Evolutionary conservation across 2,329 filamentous ascomycete species (phyloP), one percentile per base, ranked within the genome.

Genomic region (Lachnellula cervina): DNA sequence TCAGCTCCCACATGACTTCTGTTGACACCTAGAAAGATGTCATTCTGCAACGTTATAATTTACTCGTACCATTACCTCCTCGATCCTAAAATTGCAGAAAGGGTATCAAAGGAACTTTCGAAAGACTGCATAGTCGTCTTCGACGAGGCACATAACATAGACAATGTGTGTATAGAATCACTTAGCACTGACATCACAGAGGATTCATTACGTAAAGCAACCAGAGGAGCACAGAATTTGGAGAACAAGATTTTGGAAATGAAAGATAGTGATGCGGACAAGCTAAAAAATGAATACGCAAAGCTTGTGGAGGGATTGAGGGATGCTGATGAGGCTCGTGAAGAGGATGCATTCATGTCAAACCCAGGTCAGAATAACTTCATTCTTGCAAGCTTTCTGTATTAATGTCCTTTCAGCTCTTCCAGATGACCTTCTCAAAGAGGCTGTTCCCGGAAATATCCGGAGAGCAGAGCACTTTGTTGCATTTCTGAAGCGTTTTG

Each of bases 41-140:
- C 94, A 67, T 97, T 92, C 69, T 99, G 94, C 80, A 97, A 99
- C 70, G 91, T 99, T 69, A 97, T 99, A 68, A 99, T 99, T 64
- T 99, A 99, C 75, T 99, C 94, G 0, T 99, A 99, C 69, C 94
- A 99, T 72, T 99, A 99, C 69, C 82, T 99, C 3, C 82, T 99
- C 16, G 95, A 99, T 67, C 94, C 94, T 2, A 99, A 99, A 71
- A 99, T 99, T 66, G 94, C 94, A 13, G 94, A 99, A 69, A 23
- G 67, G 25, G 67, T 69, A 2, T 97, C 94, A 0, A 91, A 88
- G 71, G 94, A 99, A 68, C 82, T 99, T 11, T 97, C 94, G 0
- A 97, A 97, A 66, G 95, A 99, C 71, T 97, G 92, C 71, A 99
- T 99, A 51, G 90, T 99, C 19, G 94, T 99, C 3, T 99, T 99